phyloP scores from a whole-genome alignment of 306 rosid genomes.

The Psophocarpus tetragonolobus region DNA sequence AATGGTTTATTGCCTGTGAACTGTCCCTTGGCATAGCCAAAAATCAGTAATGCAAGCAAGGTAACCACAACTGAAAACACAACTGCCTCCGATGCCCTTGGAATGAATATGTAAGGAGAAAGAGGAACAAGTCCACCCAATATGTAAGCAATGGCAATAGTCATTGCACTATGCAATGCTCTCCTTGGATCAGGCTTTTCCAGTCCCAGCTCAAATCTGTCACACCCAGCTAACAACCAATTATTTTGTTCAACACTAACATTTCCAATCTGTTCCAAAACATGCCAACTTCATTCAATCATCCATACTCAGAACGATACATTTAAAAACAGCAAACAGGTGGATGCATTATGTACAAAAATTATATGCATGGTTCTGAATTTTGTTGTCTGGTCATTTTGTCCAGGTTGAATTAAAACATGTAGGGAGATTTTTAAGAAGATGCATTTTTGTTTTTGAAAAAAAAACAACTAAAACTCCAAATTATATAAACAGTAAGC shows the following conservation, averaged over 20 bases:
- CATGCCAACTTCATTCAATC: too few relatives aligned
- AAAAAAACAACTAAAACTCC: too few relatives aligned
- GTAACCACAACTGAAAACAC: constrained; percentile 61
- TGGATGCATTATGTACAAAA: too few relatives aligned
- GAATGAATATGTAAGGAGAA: constrained; percentile 69
- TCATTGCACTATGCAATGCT: constrained; percentile 81
- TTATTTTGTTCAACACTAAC: too few relatives aligned
- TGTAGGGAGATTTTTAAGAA: too few relatives aligned
- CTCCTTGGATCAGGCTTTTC: constrained; percentile 96
- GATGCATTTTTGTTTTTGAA: too few relatives aligned
- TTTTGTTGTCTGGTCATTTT: too few relatives aligned
- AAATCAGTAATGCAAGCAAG: constrained; percentile 64
- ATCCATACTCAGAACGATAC: constrained; percentile 34
- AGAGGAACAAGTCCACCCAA: constrained; percentile 84
- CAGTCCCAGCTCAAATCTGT: constrained; percentile 90
- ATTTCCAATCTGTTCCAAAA: too few relatives aligned
- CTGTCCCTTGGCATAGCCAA: constrained; percentile 84
- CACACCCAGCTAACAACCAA: neutral
- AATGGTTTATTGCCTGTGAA: constrained; percentile 79
- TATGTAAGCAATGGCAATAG: constrained; percentile 81
- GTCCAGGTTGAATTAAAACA: too few relatives aligned
- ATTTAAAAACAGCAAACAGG: too few relatives aligned
- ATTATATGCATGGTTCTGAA: too few relatives aligned
- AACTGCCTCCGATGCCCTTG: constrained; percentile 65
- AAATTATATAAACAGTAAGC: too few relatives aligned